These are phyloP conservation scores for Raddia distichophylla DNA, from an alignment of 176 grass and related monocot species.

Conservation along the genomic window DNA sequence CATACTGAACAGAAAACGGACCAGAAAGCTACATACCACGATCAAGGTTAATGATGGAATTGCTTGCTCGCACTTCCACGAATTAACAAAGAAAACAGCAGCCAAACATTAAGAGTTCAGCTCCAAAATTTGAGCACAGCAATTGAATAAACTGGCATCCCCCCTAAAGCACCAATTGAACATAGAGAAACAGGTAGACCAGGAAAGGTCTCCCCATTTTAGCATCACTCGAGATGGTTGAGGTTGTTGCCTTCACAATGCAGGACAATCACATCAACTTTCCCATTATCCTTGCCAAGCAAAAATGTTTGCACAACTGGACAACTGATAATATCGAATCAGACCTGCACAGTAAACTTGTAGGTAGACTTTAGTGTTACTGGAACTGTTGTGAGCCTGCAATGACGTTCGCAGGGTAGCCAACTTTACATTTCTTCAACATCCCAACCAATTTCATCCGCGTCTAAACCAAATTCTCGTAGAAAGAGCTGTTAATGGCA, in stretches of 20 bases:
- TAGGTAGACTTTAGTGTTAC: slow-evolving; percentile 67
- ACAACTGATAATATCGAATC: slow-evolving; percentile 73
- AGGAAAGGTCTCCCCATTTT: slow-evolving; percentile 29
- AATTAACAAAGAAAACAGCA: slow-evolving; percentile 56
- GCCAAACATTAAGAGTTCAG: slow-evolving; percentile 60
- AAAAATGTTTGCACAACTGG: slow-evolving; percentile 78
- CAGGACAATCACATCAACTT: slow-evolving; percentile 39
- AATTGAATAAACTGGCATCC: slow-evolving; percentile 61
- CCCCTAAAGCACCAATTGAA: slow-evolving; percentile 58
- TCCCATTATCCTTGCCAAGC: slow-evolving; percentile 46
- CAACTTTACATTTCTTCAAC: slow-evolving; percentile 55
- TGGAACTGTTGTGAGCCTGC: slow-evolving; percentile 54
- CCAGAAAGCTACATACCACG: slow-evolving; percentile 50
- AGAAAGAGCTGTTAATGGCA: slow-evolving; percentile 46
- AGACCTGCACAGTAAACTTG: slow-evolving; percentile 87
- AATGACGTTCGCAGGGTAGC: slow-evolving; percentile 53
- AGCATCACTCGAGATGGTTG: slow-evolving; percentile 49
- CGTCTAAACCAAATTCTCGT: slow-evolving; percentile 47
- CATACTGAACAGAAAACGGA: slow-evolving; percentile 46
- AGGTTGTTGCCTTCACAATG: slow-evolving; percentile 56
- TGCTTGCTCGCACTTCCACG: slow-evolving; percentile 46
- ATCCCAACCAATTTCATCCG: slow-evolving; percentile 54
- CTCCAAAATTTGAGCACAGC: slow-evolving; percentile 56
- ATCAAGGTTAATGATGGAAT: slow-evolving; percentile 42
- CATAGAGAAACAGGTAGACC: slow-evolving; percentile 43